These are phyloP conservation scores for Hyphopichia fennica DNA, from an alignment of 1,139 yeast genomes.

Conservation along the genomic window DNA sequence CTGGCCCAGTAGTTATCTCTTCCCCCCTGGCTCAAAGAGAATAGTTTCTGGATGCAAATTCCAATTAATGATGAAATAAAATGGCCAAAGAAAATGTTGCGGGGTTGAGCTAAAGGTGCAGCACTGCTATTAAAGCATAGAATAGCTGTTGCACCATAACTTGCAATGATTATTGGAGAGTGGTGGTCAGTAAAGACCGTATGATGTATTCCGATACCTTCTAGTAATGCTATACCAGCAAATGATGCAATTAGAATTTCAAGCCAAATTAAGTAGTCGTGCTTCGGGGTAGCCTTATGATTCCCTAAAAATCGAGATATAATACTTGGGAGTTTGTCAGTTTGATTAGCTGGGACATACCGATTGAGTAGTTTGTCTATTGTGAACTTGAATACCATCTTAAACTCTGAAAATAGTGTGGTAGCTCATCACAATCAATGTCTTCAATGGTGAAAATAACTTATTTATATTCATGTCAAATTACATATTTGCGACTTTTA, in stretches of 20 bases:
- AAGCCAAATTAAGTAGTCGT: slow-evolving; percentile 47
- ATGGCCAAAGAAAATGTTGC: slow-evolving; percentile 60
- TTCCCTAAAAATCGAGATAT: slow-evolving; percentile 34
- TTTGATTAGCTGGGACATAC: slow-evolving; percentile 29
- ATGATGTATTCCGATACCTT: slow-evolving; percentile 50
- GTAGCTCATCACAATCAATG: too few relatives aligned
- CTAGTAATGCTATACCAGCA: slow-evolving; percentile 51
- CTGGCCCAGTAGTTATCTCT: slow-evolving; percentile 54
- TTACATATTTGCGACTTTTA: too few relatives aligned
- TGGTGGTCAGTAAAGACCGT: slow-evolving; percentile 43
- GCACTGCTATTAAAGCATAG: slow-evolving; percentile 56
- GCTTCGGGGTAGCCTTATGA: slow-evolving; percentile 27
- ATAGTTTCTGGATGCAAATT: slow-evolving; percentile 55
- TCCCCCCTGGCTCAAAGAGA: slow-evolving; percentile 40
- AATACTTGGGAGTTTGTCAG: slow-evolving; percentile 27
- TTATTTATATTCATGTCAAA: too few relatives aligned
- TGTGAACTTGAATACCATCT: slow-evolving; percentile 44
- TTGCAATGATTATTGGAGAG: slow-evolving; percentile 60
- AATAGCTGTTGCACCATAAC: slow-evolving; percentile 68
- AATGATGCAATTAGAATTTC: slow-evolving; percentile 51
- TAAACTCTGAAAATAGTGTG: not conserved
- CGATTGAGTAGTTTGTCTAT: slow-evolving; percentile 33
- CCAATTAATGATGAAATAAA: slow-evolving; percentile 56
- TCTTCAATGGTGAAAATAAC: too few relatives aligned
- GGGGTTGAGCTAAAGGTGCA: slow-evolving; percentile 68